Percentiles rank a stretch among this genome's conserved stretches.
Evolutionary conservation across 257 asterid species (phyloP).

Genomic region (Jaltomata sinuosa): DNA sequence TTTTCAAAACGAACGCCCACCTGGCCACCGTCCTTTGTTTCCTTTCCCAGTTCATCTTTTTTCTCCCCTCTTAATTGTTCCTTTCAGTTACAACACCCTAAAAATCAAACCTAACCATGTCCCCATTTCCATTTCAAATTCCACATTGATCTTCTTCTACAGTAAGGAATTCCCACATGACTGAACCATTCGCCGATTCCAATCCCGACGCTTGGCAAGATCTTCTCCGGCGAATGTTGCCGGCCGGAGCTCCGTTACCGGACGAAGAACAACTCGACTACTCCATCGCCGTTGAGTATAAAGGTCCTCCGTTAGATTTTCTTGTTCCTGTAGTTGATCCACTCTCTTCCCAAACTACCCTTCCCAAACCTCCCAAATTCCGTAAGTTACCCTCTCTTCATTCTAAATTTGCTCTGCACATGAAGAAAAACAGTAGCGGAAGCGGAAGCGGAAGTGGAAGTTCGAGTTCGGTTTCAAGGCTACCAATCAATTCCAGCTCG

Average conservation of each 20-base stretch:
- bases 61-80: neutral
- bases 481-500: constrained; percentile 20
- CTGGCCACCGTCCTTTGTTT: neutral
- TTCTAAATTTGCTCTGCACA: neutral
- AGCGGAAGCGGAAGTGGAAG: constrained; percentile 1
- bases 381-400: neutral
- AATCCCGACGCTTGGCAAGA: constrained; percentile 30
- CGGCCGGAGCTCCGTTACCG: constrained; percentile 72
- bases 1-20: neutral
- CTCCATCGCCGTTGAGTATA: constrained; percentile 53
- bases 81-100: neutral
- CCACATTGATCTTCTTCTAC: neutral
- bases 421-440: neutral
- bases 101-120: neutral
- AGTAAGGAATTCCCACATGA: neutral
- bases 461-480: constrained; percentile 11
- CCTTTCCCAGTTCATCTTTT: neutral
- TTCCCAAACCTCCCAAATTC: constrained; percentile 24
- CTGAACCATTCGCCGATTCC: neutral
- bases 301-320: constrained; percentile 35
- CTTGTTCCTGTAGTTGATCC: constrained; percentile 23
- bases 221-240: constrained; percentile 48
- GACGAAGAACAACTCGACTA: constrained; percentile 69
- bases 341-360: constrained; percentile 16
- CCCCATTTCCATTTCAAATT: neutral